Evolutionary conservation across 352 stramenopile species (phyloP), one percentile per base, ranked within the genome.

Genomic region (Phytophthora colocasiae): DNA sequence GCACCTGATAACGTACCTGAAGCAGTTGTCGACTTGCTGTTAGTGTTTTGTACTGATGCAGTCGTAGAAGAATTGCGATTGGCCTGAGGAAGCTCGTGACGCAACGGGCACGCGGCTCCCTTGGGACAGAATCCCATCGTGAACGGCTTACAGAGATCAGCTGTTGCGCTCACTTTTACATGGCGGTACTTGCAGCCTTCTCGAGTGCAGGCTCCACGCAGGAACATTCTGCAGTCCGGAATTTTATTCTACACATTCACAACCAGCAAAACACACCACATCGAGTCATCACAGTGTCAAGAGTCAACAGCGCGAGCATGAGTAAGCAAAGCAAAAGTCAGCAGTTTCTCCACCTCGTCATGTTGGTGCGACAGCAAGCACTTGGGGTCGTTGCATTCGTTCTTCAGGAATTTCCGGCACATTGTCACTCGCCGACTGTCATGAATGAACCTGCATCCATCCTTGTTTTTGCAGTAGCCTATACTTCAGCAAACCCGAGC

Each of bases 401-500:
- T 88, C 40, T 80, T 80, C 46, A 90, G 57, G 34, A 95, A 95
- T 52, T 90, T 89, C 26, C 80, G 83, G 36, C 87, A 95, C 49
- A 95, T 88, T n/a, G 79, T 77, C 45, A 93, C 73, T n/a, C 80
- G 85, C 17, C 87, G 85, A 62, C 85, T 95, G 61, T 95, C 87
- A 53, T 95, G 87, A 58, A 95, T 89, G 66, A 90, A 93, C 55
- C 77, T 81, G 69, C 87, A 95, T 14, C 72, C 73, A 60, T 92
- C 82, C 65, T 90, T 85, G 48, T 91, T 90, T 54, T 91, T 95
- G 70, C 87, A 95, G 51, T 83, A 91, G 10, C 87, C 87, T 94
- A 58, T 43, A 17, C 5, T 43, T 44, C 31, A 64, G 34, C 27
- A n/a, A 43, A 44, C 40, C 29, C 41, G 26, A 52, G 36, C 26